phyloP scores from a whole-genome alignment of 2,329 filamentous ascomycete species.

The Apiospora hydei region DNA sequence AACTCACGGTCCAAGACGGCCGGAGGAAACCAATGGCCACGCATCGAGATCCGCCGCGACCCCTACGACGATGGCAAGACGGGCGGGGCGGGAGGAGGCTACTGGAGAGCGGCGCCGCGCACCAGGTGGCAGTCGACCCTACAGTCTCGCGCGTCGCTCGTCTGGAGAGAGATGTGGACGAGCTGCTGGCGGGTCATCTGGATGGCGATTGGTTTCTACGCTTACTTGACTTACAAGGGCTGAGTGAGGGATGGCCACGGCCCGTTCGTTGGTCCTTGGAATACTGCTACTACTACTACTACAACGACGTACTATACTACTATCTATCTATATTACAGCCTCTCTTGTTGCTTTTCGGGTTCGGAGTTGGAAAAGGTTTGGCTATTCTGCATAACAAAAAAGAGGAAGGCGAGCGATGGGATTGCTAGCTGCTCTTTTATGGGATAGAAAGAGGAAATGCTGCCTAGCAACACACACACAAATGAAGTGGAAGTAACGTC shows the following conservation, averaged over 20 bases:
- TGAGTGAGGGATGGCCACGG: constrained; percentile 40
- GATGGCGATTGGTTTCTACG: constrained; percentile 70
- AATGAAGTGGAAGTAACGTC: no score
- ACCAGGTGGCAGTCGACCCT: constrained; percentile 28
- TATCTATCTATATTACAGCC: background rate
- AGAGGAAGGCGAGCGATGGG: background rate
- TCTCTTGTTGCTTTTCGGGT: background rate
- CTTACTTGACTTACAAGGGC: constrained; percentile 70
- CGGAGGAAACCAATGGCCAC: constrained; percentile 42
- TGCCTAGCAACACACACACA: background rate
- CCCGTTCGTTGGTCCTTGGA: background rate
- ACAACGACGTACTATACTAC: background rate
- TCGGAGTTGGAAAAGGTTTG: background rate
- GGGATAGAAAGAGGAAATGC: background rate
- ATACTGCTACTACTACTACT: background rate
- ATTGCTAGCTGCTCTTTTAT: background rate
- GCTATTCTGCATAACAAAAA: background rate
- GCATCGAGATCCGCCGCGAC: constrained; percentile 59
- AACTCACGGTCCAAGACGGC: constrained; percentile 30
- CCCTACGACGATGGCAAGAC: constrained; percentile 52
- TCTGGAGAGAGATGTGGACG: constrained; percentile 66
- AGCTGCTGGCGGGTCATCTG: constrained; percentile 68
- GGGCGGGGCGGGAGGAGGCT: constrained; percentile 24
- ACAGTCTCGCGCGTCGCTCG: constrained; percentile 47
- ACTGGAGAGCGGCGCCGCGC: constrained; percentile 39